phyloP scores from a whole-genome alignment of 768 basidiomycete genomes.

The Albatrellus ellisii region DNA sequence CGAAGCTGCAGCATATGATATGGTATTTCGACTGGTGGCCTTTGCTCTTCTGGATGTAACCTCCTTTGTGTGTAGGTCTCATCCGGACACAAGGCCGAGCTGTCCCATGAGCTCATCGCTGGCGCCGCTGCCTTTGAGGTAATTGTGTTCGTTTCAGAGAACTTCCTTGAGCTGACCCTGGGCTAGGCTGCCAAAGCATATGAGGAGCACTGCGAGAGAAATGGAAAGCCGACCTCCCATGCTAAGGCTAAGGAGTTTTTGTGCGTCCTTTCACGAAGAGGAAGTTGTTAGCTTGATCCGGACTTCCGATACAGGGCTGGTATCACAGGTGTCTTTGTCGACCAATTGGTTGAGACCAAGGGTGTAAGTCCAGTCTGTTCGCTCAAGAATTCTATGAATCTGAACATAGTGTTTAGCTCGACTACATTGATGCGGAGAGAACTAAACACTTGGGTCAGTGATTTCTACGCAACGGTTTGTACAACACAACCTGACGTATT shows the following conservation, averaged over 20 bases:
- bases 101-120: conserved; percentile 57
- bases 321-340: conserved; percentile 39
- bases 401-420: conserved; percentile 20
- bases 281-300: conserved; percentile 1
- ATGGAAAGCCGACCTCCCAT: conserved; percentile 40
- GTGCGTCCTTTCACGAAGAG: conserved; percentile 14
- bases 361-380: conserved; percentile 23
- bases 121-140: conserved; percentile 60
- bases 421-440: conserved; percentile 30
- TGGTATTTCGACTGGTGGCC: background rate
- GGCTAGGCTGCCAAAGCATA: conserved; percentile 49
- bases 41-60: background rate
- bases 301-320: conserved; percentile 30
- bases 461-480: background rate
- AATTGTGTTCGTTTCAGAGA: no score
- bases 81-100: conserved; percentile 40
- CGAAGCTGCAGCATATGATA: conserved; percentile 30
- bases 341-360: conserved; percentile 43
- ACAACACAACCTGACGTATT: background rate
- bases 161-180: no score
- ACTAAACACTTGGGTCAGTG: conserved; percentile 26
- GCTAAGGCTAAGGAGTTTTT: conserved; percentile 43
- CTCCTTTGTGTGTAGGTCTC: conserved; percentile 27
- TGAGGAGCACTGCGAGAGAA: conserved; percentile 33
- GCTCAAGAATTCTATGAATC: background rate